Conservation (phyloP, 2,329 filamentous ascomycete species). For the Fusarium sterilihyphosum region DNA sequence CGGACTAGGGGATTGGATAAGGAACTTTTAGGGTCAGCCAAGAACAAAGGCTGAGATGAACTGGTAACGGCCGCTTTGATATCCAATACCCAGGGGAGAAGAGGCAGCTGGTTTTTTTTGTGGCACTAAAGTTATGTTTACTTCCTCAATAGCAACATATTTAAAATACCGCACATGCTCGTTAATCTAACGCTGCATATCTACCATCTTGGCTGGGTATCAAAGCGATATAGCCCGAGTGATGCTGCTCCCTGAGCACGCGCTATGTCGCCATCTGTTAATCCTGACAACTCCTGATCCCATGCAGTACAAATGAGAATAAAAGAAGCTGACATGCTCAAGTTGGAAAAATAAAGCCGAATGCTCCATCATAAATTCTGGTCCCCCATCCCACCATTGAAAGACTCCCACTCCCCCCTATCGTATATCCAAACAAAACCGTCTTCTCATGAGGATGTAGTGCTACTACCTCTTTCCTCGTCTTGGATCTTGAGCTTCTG, state of each 20-base stretch:
- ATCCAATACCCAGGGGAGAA: slow-evolving; percentile 28
- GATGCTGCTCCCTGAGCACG: slow-evolving; percentile 18
- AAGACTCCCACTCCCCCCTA: not conserved
- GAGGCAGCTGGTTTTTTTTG: not conserved
- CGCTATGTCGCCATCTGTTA: slow-evolving; percentile 23
- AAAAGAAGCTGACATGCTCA: slow-evolving; percentile 11
- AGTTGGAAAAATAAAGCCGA: slow-evolving; percentile 16
- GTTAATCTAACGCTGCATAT: slow-evolving; percentile 11
- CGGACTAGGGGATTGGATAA: slow-evolving; percentile 6
- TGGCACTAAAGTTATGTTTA: slow-evolving; percentile 9
- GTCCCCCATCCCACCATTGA: not conserved
- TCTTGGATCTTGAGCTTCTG: slow-evolving; percentile 85
- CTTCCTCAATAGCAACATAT: slow-evolving; percentile 12
- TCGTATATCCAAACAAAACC: slow-evolving; percentile 3
- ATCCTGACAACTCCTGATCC: slow-evolving; percentile 37
- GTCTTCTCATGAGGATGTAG: not conserved
- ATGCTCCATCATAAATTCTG: not conserved
- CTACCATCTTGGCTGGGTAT: not conserved
- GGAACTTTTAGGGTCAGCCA: slow-evolving; percentile 1
- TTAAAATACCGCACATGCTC: slow-evolving; percentile 11
- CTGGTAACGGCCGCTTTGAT: slow-evolving; percentile 29
- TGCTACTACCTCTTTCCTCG: slow-evolving; percentile 64
- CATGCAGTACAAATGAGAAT: slow-evolving; percentile 37
- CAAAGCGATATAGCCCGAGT: slow-evolving; percentile 6
- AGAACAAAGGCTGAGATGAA: slow-evolving; percentile 15